phyloP scores from a whole-genome alignment of 768 basidiomycete genomes.

The Pleurotus salmoneostramineus region DNA sequence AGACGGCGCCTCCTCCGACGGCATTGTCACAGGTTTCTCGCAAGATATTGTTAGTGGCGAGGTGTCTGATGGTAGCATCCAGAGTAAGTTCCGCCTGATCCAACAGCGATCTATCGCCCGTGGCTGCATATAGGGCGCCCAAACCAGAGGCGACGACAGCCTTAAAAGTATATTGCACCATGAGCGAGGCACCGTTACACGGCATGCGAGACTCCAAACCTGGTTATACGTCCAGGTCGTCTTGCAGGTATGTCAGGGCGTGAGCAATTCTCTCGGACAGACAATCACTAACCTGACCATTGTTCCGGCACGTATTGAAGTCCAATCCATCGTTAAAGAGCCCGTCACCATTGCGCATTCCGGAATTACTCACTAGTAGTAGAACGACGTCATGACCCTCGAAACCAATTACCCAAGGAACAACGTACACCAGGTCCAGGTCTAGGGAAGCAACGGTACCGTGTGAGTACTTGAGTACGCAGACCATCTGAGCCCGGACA shows the following conservation, averaged over 20 bases:
- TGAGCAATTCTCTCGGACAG: neutral
- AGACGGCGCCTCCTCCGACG: constrained; percentile 29
- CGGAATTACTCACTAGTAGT: constrained; percentile 35
- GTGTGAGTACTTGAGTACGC: neutral
- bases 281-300: constrained; percentile 31
- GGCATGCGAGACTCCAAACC: constrained; percentile 18
- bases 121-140: constrained; percentile 38
- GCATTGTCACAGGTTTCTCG: constrained; percentile 52
- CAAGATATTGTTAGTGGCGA: constrained; percentile 38
- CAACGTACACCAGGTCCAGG: constrained; percentile 33
- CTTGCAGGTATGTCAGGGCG: constrained; percentile 16
- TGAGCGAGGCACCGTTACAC: neutral
- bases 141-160: constrained; percentile 54
- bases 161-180: constrained; percentile 17
- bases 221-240: constrained; percentile 63
- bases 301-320: constrained; percentile 32
- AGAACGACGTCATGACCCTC: constrained; percentile 1
- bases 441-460: constrained; percentile 13
- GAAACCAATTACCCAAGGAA: neutral
- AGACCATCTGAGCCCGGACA: neutral
- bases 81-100: constrained; percentile 49
- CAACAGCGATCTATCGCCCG: constrained; percentile 32
- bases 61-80: constrained; percentile 40
- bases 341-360: constrained; percentile 41
- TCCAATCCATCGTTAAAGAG: constrained; percentile 44